Percentiles rank a stretch among this genome's conserved stretches.
These are phyloP conservation scores for Sphagnum magellanicum DNA, from an alignment of 228 moss, liverwort and hornwort genomes.

Conservation along the genomic window DNA sequence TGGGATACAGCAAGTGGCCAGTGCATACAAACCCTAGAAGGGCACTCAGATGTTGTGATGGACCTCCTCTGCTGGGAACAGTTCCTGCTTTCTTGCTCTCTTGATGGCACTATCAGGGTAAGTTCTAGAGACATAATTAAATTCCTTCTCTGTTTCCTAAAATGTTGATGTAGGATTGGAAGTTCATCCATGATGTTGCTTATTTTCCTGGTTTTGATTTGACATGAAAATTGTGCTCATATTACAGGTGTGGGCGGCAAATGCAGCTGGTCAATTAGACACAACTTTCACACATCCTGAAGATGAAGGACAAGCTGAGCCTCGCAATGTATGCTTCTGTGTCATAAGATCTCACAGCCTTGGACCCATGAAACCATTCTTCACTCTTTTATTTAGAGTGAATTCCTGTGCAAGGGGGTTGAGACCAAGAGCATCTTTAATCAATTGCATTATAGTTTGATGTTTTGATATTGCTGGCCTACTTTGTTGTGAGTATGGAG, in stretches of 20 bases:
- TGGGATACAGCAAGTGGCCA: slow-evolving; percentile 69
- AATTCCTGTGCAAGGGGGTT: no score
- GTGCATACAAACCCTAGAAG: slow-evolving; percentile 83
- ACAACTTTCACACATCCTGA: slow-evolving; percentile 75
- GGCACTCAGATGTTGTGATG: slow-evolving; percentile 85
- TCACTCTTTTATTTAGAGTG: no score
- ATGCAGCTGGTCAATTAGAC: slow-evolving; percentile 69
- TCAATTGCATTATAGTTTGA: no score
- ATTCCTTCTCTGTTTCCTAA: no score
- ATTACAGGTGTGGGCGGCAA: slow-evolving; percentile 79
- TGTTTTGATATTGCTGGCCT: no score
- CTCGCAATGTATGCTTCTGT: slow-evolving; percentile 42
- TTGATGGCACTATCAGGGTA: slow-evolving; percentile 89
- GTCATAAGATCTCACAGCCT: no score
- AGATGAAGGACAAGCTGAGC: slow-evolving; percentile 54
- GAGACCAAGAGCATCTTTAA: no score
- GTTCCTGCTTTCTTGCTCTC: slow-evolving; percentile 82
- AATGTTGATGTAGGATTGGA: no score
- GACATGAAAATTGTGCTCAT: background rate
- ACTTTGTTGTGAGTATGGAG: no score
- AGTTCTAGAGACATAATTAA: slow-evolving; percentile 2
- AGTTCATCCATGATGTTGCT: no score
- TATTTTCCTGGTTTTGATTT: background rate
- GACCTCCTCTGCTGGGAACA: slow-evolving; percentile 92
- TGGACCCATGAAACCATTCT: no score